These are phyloP conservation scores for Aureobasidium lini DNA, from an alignment of 2,329 filamentous ascomycete genomes.

Conservation along the genomic window DNA sequence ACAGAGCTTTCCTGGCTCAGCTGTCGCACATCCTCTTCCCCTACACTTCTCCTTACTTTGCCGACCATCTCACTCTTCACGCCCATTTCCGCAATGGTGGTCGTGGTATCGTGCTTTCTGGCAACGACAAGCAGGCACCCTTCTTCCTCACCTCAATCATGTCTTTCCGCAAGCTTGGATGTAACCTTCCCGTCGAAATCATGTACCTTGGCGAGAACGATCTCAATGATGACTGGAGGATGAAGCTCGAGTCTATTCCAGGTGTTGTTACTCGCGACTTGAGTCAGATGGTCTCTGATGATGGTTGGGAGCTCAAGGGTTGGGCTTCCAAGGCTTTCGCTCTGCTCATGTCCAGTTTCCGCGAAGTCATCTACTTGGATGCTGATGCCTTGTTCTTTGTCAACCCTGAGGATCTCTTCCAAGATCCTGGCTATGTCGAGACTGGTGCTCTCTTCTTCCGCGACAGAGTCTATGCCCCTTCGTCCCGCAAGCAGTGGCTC, in stretches of 20 bases:
- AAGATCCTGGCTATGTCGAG: conserved; percentile 33
- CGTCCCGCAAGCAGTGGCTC: conserved; percentile 33
- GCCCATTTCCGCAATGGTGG: conserved; percentile 36
- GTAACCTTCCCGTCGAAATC: conserved; percentile 33
- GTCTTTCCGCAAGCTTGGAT: conserved; percentile 31
- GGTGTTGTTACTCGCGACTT: conserved; percentile 40
- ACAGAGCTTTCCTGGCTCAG: conserved; percentile 33
- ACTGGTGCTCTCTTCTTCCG: conserved; percentile 42
- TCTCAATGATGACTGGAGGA: conserved; percentile 36
- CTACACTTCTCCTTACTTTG: conserved; percentile 36
- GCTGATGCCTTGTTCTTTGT: conserved; percentile 39
- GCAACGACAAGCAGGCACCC: conserved; percentile 37
- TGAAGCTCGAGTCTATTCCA: conserved; percentile 35
- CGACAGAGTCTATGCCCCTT: conserved; percentile 37
- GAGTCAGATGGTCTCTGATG: conserved; percentile 38
- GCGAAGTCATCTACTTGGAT: conserved; percentile 42
- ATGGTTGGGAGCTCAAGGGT: conserved; percentile 39
- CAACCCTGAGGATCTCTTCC: conserved; percentile 36
- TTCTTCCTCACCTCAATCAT: conserved; percentile 39
- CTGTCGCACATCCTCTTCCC: conserved; percentile 35
- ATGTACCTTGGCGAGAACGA: conserved; percentile 40
- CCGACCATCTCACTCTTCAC: conserved; percentile 39
- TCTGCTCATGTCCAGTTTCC: conserved; percentile 40
- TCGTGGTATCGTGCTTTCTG: conserved; percentile 39
- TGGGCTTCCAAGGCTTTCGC: conserved; percentile 44